These are phyloP conservation scores for Skeletonema marinoi DNA, from an alignment of 108 stramenopile genomes.

Conservation along the genomic window DNA sequence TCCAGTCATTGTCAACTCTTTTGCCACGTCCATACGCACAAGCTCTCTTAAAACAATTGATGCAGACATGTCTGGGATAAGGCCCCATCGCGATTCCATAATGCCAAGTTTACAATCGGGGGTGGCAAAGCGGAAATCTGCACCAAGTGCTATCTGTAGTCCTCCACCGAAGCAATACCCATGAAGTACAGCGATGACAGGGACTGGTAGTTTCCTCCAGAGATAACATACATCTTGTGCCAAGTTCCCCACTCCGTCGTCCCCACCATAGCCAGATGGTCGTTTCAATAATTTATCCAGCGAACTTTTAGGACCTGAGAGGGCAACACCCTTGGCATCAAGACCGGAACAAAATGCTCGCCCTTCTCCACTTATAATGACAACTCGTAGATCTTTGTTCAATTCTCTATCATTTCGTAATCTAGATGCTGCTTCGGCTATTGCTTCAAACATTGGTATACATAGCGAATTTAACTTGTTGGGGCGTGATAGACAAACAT, in stretches of 20 bases:
- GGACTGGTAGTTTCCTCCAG: slow-evolving; percentile 85
- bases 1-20: slow-evolving; percentile 90
- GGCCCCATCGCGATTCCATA: slow-evolving; percentile 93
- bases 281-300: slow-evolving; percentile 59
- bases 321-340: slow-evolving; percentile 68
- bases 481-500: slow-evolving; percentile 74
- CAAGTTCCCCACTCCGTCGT: slow-evolving; percentile 69
- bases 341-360: slow-evolving; percentile 87
- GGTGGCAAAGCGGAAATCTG: slow-evolving; percentile 83
- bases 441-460: slow-evolving; percentile 82
- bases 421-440: slow-evolving; percentile 59
- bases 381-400: slow-evolving; percentile 49
- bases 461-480: slow-evolving; percentile 79
- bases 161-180: slow-evolving; percentile 92
- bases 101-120: slow-evolving; percentile 81
- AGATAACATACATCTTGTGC: slow-evolving; percentile 87
- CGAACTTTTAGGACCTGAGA: slow-evolving; percentile 35
- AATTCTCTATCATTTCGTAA: slow-evolving; percentile 45
- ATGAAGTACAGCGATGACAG: slow-evolving; percentile 86
- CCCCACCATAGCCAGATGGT: slow-evolving; percentile 55
- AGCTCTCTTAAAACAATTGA: slow-evolving; percentile 75
- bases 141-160: slow-evolving; percentile 90
- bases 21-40: slow-evolving; percentile 79
- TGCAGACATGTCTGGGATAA: slow-evolving; percentile 81
- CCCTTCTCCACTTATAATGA: slow-evolving; percentile 79